Evolutionary conservation across 306 rosid genomes (phyloP).

Genomic region (Acacia crassicarpa): DNA sequence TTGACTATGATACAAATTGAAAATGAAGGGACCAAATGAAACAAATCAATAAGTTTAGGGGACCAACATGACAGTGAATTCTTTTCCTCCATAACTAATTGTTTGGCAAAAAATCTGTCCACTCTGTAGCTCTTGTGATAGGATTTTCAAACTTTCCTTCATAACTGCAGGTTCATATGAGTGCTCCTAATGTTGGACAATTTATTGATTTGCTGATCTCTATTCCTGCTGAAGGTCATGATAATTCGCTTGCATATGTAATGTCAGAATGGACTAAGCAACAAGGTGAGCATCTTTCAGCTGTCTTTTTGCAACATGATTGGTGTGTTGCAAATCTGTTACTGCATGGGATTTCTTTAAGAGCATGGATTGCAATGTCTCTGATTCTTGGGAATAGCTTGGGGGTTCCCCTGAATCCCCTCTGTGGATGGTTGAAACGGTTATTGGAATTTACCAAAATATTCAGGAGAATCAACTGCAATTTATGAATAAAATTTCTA

Average conservation of each 20-base stretch:
- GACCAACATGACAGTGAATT: not conserved
- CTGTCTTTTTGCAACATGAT: conserved; percentile 4
- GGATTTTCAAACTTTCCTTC: conserved; percentile 15
- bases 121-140: not conserved
- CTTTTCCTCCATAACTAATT: conserved; percentile 11
- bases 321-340: not conserved
- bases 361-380: not conserved
- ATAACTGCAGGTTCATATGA: conserved; percentile 81
- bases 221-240: conserved; percentile 73
- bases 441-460: not conserved
- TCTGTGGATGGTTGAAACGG: not conserved
- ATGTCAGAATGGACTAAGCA: conserved; percentile 95
- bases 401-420: too few species aligned
- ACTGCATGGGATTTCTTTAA: not conserved
- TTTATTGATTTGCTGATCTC: conserved; percentile 79
- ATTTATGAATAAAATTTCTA: not conserved
- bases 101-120: conserved; percentile 10
- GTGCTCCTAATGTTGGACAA: conserved; percentile 83
- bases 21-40: not conserved
- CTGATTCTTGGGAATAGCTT: not conserved
- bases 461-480: not conserved
- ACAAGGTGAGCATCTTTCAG: conserved; percentile 63
- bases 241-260: conserved; percentile 70
- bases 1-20: not conserved
- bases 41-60: not conserved